Evolutionary conservation across 768 basidiomycete species (phyloP), one percentile per base, ranked within the genome.

Genomic region (Psilocybe cyanescens): DNA sequence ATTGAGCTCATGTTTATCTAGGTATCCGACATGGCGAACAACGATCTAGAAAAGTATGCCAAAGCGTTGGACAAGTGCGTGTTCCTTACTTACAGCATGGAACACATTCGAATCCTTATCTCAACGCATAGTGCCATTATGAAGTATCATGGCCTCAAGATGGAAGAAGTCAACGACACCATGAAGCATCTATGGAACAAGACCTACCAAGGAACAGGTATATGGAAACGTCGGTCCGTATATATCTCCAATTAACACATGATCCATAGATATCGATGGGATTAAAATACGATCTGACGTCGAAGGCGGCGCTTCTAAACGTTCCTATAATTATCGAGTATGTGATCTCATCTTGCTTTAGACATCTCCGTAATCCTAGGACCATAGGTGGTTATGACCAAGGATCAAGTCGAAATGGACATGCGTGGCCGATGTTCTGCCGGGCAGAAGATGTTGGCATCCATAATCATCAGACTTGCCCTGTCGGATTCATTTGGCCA

Each of bases 351-450:
- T 57, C 54, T 52, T 57, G 16, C 39, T 49, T 53, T 31, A 62
- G 24, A 58, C 59, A 58, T 56, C 51, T 52, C 39, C 46, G 61
- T 65, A 55, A 67, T 39, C 59, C 58, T 64, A 51, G 55, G 58
- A 57, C 48, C 60, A 58, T 72, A 97, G 95, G 95, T 98, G 60
- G 97, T 99, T 65, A 99, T 99, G 97, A 94, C 91, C 55, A 99
- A 99, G 78, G 96, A 98, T 72, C 92, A 95, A 70, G 96, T 98
- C 6, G 97, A 99, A 76, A 95, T 99, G 92, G 97, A 99, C 76
- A 99, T 99, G 97, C 89, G 97, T 59, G 97, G 97, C 28, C 87
- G 97, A 64, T 99, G 97, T 76, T 95, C 93, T 14, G 97, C 97
- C 1, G 97, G 97, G 0, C 97, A 99, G 77, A 99, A 99, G 78